Evolutionary conservation across 108 stramenopile genomes (phyloP).

Genomic region (Pseudonitzschia delicatissima): DNA sequence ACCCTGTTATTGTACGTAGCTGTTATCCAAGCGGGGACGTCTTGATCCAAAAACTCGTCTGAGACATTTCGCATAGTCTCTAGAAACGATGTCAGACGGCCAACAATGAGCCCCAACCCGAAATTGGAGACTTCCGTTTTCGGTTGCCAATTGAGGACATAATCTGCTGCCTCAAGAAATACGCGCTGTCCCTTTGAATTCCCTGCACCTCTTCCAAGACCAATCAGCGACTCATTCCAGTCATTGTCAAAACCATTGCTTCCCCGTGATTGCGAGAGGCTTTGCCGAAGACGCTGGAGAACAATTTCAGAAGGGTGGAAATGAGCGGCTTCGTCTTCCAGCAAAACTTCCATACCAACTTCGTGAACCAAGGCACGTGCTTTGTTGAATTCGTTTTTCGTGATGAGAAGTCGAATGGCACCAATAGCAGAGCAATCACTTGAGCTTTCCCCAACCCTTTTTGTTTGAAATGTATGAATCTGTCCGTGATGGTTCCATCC

Average conservation of each 20-base stretch:
- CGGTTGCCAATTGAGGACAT: conserved; percentile 50
- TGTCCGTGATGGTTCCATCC: conserved; percentile 6
- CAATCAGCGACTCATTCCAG: conserved; percentile 11
- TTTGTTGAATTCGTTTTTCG: conserved; percentile 38
- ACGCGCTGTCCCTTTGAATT: conserved; percentile 9
- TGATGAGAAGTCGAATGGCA: conserved; percentile 39
- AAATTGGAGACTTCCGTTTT: conserved; percentile 11
- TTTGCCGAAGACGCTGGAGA: conserved; percentile 39
- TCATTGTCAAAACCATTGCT: neutral
- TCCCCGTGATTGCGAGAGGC: conserved; percentile 27
- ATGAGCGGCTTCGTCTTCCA: conserved; percentile 38
- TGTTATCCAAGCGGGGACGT: conserved; percentile 7
- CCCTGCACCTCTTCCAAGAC: conserved; percentile 20
- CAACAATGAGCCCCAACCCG: conserved; percentile 25
- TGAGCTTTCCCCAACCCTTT: neutral
- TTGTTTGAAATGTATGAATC: conserved; percentile 1
- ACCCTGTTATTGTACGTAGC: conserved; percentile 8
- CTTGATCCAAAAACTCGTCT: conserved; percentile 19
- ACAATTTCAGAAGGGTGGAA: conserved; percentile 56
- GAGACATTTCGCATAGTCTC: conserved; percentile 20
- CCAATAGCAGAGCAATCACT: conserved; percentile 31
- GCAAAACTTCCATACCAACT: conserved; percentile 17
- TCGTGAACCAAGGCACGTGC: conserved; percentile 36
- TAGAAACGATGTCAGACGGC: conserved; percentile 36
- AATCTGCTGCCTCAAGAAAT: conserved; percentile 44